A percentile compares a stretch with the other conserved stretches of the same genome.
Conservation (phyloP, 805 yeast genomes). For the Candida patagonica region DNA sequence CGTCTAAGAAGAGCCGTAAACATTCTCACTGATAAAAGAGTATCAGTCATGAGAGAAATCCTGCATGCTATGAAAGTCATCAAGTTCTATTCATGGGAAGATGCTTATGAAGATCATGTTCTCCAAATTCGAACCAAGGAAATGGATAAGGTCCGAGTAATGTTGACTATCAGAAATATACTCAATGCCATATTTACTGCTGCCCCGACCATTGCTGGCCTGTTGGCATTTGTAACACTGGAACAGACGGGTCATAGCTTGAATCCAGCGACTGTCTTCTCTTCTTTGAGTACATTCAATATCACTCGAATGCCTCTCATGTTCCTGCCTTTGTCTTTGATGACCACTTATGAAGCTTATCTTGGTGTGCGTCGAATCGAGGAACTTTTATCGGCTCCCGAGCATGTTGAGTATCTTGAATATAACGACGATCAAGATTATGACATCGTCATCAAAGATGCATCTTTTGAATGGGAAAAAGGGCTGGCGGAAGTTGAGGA, state of each 20-base stretch:
- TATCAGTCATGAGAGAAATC: constrained; percentile 67
- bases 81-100: constrained; percentile 89
- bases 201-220: constrained; percentile 62
- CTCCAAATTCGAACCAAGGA: constrained; percentile 50
- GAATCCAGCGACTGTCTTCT: constrained; percentile 56
- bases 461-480: constrained; percentile 58
- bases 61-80: constrained; percentile 70
- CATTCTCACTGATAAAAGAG: constrained; percentile 64
- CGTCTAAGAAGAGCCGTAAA: constrained; percentile 48
- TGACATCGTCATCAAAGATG: constrained; percentile 45
- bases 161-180: constrained; percentile 58
- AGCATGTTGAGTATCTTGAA: constrained; percentile 27
- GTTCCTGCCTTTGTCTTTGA: constrained; percentile 56
- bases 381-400: constrained; percentile 39
- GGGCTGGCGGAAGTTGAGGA: constrained; percentile 9
- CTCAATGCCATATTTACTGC: constrained; percentile 58
- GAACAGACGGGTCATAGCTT: constrained; percentile 35
- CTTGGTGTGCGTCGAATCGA: constrained; percentile 49
- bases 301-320: constrained; percentile 50
- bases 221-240: constrained; percentile 45
- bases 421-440: constrained; percentile 27
- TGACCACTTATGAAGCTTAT: constrained; percentile 53
- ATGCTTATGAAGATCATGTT: constrained; percentile 55
- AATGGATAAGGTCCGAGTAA: constrained; percentile 47
- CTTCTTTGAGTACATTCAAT: constrained; percentile 63